Base-by-base conservation (phyloP, 441 rosid species). In the Bocquillonia castaneifolia region DNA sequence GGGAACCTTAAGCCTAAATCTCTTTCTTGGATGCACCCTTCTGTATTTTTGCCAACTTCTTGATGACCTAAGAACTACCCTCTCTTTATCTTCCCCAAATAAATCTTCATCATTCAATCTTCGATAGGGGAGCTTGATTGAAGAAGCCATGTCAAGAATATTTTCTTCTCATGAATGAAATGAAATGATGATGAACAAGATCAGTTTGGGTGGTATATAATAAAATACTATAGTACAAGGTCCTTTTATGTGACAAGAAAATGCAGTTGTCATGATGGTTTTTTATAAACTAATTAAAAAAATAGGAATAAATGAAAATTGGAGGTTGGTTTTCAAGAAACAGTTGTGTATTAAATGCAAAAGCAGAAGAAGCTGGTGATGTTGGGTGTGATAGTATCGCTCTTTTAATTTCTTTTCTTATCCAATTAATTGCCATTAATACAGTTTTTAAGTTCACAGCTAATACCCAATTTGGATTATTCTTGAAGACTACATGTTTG, bases 1-100 rank as follows among this genome's bases (percentile, higher is more conserved):
- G 9, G 86, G 80, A 71, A 89, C 72, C 66, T 77, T 85, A 6
- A 88, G 63, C 82, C 88, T 77, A 15, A 83, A 72, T 76, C 92
- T 84, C 73, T 69, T 82, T 70, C 79, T 80, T n/a, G 57, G 7
- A 0, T 58, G 69, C 34, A 75, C 72, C 77, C 80, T 84, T 67
- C 73, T 84, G 22, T 75, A 65, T 72, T 68, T 77, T 58, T 2
- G 39, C 82, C 80, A 73, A 9, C 66, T 66, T 75, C 86, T 72
- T 51, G 81, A 36, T 42, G 18, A 39, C 68, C 68, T 79, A 22
- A 31, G 18, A n/a, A 13, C n/a, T 1, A 29, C 12, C 20, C 69
- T 61, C 36, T 58, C 69, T 13, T 68, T 55, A 40, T 58, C 71
- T 3, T 53, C 68, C 65, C 74, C 81, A 56, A 32, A 10, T 32